Evolutionary conservation across 192 early-diverging fungal genomes (phyloP), one percentile per base, ranked within the genome.

Genomic region (Coemansia sp.): DNA sequence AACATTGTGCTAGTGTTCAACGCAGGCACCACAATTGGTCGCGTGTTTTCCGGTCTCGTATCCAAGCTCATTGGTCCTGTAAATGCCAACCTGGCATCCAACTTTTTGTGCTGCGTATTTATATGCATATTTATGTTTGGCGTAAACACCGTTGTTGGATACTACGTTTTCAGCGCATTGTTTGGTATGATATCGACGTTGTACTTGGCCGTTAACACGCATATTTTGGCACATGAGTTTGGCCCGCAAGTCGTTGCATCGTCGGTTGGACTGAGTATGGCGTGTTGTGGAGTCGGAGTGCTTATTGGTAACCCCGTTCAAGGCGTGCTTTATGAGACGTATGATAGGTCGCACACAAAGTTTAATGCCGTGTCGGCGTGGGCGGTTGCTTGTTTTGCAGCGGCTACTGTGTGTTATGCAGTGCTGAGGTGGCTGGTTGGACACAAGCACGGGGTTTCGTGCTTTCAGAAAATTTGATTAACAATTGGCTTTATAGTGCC

Each of bases 221-320:
- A 66, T 31, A 66, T 66, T n/a, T 25, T 66, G 35, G 56, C 64
- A 12, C 35, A 17, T 9, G 64, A 66, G 35, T 66, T 66, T 58
- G 64, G 64, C 25, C 10, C 64, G 10, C 64, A 66, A 3, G 23
- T 38, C 3, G 38, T 66, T 21, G 64, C 64, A 3, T 37, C 64
- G 6, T 66, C 64, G 10, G 57, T 66, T 31, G 64, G 64, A 16
- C 48, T 66, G 55, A 66, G 64, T 35, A 66, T 66, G 64, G 64
- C 64, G 7, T 66, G 64, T 31, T 66, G 64, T 31, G 64, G 64
- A 37, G 9, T 66, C 4, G 64, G 64, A 8, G 64, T 66, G 6
- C 56, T 66, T 3, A 48, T 66, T 50, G 64, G 64, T 3, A 66
- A 66, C n/a, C 64, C 64, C 5, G 41, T 37, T 3, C 64, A 66